These are phyloP conservation scores for Nyctanthes arbortristis DNA, from an alignment of 257 asterid genomes.

Conservation along the genomic window DNA sequence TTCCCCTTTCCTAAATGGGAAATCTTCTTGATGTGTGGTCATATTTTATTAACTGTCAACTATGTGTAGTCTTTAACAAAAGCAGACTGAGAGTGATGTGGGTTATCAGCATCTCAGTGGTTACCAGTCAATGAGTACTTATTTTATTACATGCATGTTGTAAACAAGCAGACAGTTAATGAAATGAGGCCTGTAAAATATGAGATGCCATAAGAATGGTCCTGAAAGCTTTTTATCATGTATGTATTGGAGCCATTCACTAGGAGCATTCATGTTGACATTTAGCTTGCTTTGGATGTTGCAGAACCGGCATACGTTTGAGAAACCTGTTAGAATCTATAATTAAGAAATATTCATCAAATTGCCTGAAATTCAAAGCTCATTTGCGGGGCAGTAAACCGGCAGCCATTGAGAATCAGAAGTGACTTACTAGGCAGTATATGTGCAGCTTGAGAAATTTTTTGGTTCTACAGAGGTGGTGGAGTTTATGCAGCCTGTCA, in stretches of 20 bases:
- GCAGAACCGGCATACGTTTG: conserved; percentile 73
- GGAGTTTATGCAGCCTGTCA: conserved; percentile 23
- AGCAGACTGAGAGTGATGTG: neutral
- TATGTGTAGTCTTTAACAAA: neutral
- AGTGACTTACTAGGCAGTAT: neutral
- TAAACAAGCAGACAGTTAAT: neutral
- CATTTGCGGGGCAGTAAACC: no score
- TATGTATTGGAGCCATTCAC: neutral
- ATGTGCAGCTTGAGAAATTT: conserved; percentile 6
- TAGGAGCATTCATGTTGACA: neutral
- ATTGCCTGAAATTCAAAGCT: neutral
- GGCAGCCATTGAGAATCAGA: conserved; percentile 5
- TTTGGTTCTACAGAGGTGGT: neutral
- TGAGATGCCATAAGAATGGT: neutral
- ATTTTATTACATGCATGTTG: neutral
- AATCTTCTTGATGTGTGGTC: no score
- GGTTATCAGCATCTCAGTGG: neutral
- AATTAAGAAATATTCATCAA: conserved; percentile 37
- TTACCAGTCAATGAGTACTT: neutral
- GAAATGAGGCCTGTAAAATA: neutral
- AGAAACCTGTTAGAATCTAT: conserved; percentile 74
- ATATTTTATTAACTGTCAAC: no score
- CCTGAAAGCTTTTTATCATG: neutral
- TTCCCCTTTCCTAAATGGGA: neutral
- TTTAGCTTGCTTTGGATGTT: conserved; percentile 19